Base-by-base conservation (phyloP, 164 flowering plant genomes). In the Annona squamosa region DNA sequence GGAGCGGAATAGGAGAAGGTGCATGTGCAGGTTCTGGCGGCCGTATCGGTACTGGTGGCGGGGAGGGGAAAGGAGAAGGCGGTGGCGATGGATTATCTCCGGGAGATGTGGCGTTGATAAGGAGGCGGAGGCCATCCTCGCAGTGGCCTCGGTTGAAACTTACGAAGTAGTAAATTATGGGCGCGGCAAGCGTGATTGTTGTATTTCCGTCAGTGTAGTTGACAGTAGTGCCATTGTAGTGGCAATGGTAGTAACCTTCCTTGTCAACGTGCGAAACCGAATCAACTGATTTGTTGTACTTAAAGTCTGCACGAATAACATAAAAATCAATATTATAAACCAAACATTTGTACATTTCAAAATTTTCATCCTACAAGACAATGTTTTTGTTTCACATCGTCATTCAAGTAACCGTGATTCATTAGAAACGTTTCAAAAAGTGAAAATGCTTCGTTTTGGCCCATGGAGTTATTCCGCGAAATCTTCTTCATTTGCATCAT, bases 211-310 rank as follows among this genome's bases (percentile, higher is more conserved):
- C 81, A 59, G 75, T 72, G 83, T 75, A 87, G 5, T 71, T 67
- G 1, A 76, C 61, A 43, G 81, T 77, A 2, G 90, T 85, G 2
- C 79, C 69, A 73, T 69, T 80, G 1, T 81, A 59, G 74, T 87
- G 76, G 85, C 97, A 92, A 76, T 89, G 90, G 72, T 86, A 87
- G 80, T 84, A 92, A 1, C 81, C 90, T 74, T 76, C 79, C 77
- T 87, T 91, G 10, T 87, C 90, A 76, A 91, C 97, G 73, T 77
- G 75, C 13, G 87, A 74, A 6, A 91, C 90, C 4, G 97, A 87
- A 65, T 90, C 91, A 26, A 26, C 37, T 26, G 37, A 26, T 19
- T 88, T 81, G 65, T 70, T 72, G 86, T 87, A 91, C 78, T 76
- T 82, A 42, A 92, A 91, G 67, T 71, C 93, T 91, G 77, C 2